These are phyloP conservation scores for Chlorella sp. DNA, from an alignment of 139 green algal genomes.

Conservation along the genomic window DNA sequence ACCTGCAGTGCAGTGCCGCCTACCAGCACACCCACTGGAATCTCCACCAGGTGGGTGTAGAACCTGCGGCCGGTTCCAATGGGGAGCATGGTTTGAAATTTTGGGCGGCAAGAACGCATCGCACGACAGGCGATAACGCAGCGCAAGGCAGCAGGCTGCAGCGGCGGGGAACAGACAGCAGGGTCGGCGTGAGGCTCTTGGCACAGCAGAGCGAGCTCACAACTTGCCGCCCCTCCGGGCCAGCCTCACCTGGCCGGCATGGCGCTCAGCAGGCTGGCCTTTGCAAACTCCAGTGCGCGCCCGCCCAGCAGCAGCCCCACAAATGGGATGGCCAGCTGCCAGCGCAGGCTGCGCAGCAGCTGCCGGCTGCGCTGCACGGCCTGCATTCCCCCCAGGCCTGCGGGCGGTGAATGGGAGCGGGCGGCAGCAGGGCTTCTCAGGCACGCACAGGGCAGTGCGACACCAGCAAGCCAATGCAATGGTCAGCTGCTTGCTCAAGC, in stretches of 20 bases:
- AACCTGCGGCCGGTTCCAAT: constrained; percentile 14
- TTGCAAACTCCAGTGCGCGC: constrained; percentile 8
- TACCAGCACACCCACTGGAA: constrained; percentile 38
- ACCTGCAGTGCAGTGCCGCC: constrained; percentile 3
- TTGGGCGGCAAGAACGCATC: no score
- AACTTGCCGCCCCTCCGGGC: no score
- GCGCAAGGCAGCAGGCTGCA: no score
- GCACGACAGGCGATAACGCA: no score
- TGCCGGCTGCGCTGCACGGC: constrained; percentile 38
- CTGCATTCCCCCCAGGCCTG: constrained; percentile 26
- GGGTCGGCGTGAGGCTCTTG: no score
- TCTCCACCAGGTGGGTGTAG: constrained; percentile 48
- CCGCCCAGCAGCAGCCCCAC: constrained; percentile 39
- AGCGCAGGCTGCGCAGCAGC: constrained; percentile 41
- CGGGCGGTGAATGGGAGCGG: not conserved
- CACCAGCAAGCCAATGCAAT: not conserved
- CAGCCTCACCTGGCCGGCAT: constrained; percentile 36
- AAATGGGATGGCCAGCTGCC: constrained; percentile 47
- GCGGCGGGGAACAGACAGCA: no score
- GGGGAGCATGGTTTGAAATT: not conserved
- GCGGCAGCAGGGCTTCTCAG: not conserved
- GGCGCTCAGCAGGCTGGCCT: constrained; percentile 6
- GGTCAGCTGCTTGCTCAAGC: not conserved
- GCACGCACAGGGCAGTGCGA: no score
- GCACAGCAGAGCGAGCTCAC: no score